Percentiles rank a stretch among this genome's conserved stretches.
Conservation (phyloP, 2,329 filamentous ascomycete genomes). For the Penicillium sp. region DNA sequence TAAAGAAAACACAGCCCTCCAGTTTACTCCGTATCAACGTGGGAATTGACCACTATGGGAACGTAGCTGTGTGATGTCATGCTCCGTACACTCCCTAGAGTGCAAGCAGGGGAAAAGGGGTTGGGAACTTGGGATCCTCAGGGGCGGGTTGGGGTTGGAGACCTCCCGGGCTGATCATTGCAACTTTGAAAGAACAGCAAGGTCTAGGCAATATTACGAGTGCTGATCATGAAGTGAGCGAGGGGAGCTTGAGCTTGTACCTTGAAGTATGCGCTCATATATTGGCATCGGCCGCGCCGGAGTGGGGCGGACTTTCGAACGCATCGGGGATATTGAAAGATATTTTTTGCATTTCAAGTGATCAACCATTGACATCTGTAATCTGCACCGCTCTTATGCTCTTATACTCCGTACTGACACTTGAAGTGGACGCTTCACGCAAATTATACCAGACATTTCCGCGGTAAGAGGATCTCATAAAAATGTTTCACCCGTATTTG, state of each 20-base stretch:
- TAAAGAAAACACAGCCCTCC: no score
- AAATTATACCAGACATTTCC: neutral
- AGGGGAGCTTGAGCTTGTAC: neutral
- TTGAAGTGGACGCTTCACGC: neutral
- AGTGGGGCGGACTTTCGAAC: neutral
- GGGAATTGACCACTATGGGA: neutral
- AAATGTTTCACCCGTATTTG: neutral
- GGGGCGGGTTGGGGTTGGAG: constrained; percentile 2
- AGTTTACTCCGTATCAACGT: no score
- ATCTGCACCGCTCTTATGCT: neutral
- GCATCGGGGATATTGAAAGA: neutral
- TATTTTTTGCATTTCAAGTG: neutral
- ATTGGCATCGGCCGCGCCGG: neutral
- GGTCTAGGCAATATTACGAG: neutral
- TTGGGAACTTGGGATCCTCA: neutral
- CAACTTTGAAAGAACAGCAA: neutral
- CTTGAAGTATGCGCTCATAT: neutral
- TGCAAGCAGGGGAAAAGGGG: neutral
- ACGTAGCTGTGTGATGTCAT: neutral
- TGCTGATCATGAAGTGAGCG: neutral
- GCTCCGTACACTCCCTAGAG: neutral
- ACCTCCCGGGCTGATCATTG: neutral
- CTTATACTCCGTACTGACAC: neutral
- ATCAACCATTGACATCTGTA: neutral
- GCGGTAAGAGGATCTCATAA: neutral